Percentiles rank a stretch among this genome's conserved stretches.
These are phyloP conservation scores for Penicillium macrosclerotiorum DNA, from an alignment of 495 filamentous ascomycete species.

Conservation along the genomic window DNA sequence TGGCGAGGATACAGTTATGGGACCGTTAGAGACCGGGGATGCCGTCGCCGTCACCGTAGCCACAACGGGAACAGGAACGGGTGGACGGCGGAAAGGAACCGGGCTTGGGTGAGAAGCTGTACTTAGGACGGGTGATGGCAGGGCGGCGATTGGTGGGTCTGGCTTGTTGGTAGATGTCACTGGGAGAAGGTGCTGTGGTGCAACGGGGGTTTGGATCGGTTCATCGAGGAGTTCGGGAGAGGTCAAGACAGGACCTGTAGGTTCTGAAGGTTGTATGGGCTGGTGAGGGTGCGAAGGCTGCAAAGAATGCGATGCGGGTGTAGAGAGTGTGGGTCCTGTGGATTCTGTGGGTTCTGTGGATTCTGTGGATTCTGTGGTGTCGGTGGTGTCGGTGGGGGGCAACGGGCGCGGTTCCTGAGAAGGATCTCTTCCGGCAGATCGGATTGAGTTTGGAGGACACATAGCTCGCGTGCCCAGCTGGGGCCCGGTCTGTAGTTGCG, in stretches of 20 bases:
- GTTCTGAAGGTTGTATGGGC: too few relatives aligned
- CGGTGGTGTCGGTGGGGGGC: too few relatives aligned
- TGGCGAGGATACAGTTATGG: background rate
- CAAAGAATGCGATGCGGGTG: too few relatives aligned
- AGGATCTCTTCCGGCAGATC: too few relatives aligned
- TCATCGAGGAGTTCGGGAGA: too few relatives aligned
- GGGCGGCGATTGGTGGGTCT: slow-evolving; percentile 4
- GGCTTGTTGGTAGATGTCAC: background rate
- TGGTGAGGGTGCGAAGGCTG: too few relatives aligned
- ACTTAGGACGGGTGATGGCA: slow-evolving; percentile 20
- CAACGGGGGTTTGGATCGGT: too few relatives aligned
- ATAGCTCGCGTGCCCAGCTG: background rate
- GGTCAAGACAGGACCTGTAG: too few relatives aligned
- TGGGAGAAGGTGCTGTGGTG: background rate
- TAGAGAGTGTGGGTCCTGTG: too few relatives aligned
- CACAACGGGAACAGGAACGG: background rate
- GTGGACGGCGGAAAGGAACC: background rate
- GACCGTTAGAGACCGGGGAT: background rate
- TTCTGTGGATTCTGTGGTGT: too few relatives aligned
- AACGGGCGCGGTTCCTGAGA: too few relatives aligned
- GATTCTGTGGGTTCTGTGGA: too few relatives aligned
- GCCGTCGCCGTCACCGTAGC: background rate
- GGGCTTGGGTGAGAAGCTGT: slow-evolving; percentile 16
- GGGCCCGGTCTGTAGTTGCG: background rate
- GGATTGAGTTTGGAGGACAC: background rate